Percentiles rank a stretch among this genome's conserved stretches.
Conservation (phyloP, 495 filamentous ascomycete genomes). For the Aspergillus campestris region DNA sequence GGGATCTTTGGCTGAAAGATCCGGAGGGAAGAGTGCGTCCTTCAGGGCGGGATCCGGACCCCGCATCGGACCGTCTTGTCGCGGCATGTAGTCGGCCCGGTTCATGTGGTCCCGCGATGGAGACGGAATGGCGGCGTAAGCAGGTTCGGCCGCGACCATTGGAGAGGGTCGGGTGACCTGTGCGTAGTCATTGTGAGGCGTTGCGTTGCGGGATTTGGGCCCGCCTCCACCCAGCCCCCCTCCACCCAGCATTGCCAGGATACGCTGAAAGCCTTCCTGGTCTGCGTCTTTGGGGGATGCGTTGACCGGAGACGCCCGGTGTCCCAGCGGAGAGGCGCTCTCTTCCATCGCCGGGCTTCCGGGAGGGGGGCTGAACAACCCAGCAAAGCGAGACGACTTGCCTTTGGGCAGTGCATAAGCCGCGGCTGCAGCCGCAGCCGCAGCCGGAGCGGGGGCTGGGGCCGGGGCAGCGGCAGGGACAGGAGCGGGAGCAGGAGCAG, state of each 20-base stretch:
- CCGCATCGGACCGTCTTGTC: conserved; percentile 12
- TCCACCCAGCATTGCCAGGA: conserved; percentile 72
- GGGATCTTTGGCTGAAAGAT: conserved; percentile 23
- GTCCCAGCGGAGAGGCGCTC: conserved; percentile 34
- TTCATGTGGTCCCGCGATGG: conserved; percentile 25
- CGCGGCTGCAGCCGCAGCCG: too few species aligned
- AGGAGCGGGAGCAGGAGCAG: too few species aligned
- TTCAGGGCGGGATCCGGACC: conserved; percentile 14
- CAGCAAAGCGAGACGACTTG: conserved; percentile 75
- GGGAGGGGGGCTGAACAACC: conserved; percentile 65
- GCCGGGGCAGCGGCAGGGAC: too few species aligned
- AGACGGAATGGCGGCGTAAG: conserved; percentile 26
- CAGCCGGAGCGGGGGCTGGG: too few species aligned
- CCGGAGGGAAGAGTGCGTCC: conserved; percentile 9
- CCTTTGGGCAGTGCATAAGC: too few species aligned
- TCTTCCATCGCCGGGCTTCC: conserved; percentile 41
- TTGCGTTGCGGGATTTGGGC: conserved; percentile 29
- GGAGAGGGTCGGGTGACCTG: conserved; percentile 24
- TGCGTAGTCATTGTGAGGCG: conserved; percentile 26
- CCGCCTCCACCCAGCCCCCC: conserved; percentile 50
- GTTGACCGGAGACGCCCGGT: conserved; percentile 21
- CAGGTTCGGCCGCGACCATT: conserved; percentile 25
- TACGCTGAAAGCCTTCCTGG: conserved; percentile 81
- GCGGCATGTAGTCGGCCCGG: conserved; percentile 21
- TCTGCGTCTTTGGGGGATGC: conserved; percentile 57